These are phyloP conservation scores for Fusarium sp. DNA, from an alignment of 2,329 filamentous ascomycete genomes.

Conservation along the genomic window DNA sequence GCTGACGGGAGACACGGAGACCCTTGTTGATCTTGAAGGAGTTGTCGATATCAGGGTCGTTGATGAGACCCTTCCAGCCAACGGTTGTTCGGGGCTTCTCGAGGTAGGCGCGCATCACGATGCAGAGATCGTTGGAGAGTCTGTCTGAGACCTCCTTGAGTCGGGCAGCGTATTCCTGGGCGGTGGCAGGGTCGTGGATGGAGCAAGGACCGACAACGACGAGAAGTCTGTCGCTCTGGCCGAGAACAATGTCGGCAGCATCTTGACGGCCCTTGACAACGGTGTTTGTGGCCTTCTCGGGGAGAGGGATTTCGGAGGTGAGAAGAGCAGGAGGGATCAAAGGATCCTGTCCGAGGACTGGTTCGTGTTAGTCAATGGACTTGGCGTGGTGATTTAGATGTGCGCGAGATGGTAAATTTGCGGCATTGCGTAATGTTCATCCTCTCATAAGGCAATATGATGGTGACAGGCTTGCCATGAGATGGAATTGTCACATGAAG, in stretches of 20 bases:
- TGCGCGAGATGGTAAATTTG: not conserved
- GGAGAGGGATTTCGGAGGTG: constrained; percentile 84
- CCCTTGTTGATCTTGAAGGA: constrained; percentile 99
- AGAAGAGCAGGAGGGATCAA: constrained; percentile 90
- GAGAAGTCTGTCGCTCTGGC: constrained; percentile 85
- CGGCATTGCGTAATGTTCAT: not conserved
- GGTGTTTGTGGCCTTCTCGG: constrained; percentile 71
- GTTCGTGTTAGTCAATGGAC: constrained; percentile 35
- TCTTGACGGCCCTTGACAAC: constrained; percentile 78
- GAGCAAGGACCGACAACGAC: constrained; percentile 97
- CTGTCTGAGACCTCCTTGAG: constrained; percentile 82
- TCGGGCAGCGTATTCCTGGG: constrained; percentile 86
- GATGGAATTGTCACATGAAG: constrained; percentile 3
- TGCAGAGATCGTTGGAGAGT: constrained; percentile 84
- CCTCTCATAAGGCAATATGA: not conserved
- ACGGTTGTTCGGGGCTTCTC: constrained; percentile 99
- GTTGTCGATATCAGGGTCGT: constrained; percentile 97
- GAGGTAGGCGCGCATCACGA: constrained; percentile 98
- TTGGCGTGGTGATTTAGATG: too few species aligned
- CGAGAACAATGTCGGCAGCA: constrained; percentile 80
- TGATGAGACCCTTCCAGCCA: constrained; percentile 99
- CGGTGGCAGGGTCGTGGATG: constrained; percentile 91
- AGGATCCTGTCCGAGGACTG: constrained; percentile 94
- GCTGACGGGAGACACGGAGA: constrained; percentile 87
- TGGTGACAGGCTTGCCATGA: not conserved